These are phyloP conservation scores for Gliomastix tumulicola DNA, from an alignment of 2,329 filamentous ascomycete species.

Conservation along the genomic window DNA sequence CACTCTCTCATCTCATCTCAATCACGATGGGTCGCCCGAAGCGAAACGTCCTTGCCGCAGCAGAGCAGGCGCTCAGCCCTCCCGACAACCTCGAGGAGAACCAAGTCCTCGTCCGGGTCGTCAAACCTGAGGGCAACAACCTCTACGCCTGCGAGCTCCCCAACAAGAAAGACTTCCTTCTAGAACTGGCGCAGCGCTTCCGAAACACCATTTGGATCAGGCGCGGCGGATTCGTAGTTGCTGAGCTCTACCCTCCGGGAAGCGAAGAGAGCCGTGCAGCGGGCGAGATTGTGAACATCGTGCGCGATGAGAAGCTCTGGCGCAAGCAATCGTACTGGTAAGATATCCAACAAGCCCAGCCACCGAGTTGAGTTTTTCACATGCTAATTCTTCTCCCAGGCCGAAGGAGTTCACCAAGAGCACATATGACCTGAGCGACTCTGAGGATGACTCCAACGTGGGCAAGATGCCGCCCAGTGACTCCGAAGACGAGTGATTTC, in stretches of 20 bases:
- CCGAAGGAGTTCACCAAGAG: conserved; percentile 71
- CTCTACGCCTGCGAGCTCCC: conserved; percentile 75
- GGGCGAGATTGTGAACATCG: conserved; percentile 89
- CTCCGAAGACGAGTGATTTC: conserved; percentile 58
- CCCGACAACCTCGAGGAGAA: conserved; percentile 50
- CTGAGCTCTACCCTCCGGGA: conserved; percentile 59
- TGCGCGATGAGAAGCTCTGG: conserved; percentile 87
- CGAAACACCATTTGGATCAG: conserved; percentile 92
- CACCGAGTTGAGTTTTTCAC: conserved; percentile 5
- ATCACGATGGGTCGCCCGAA: conserved; percentile 41
- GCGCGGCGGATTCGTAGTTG: conserved; percentile 77
- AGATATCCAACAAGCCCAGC: no score
- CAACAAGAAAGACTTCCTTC: conserved; percentile 56
- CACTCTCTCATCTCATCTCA: neutral
- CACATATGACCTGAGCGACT: conserved; percentile 51
- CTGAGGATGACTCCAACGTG: conserved; percentile 71
- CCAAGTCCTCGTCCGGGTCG: conserved; percentile 68
- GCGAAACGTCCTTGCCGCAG: conserved; percentile 69
- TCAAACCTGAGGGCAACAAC: conserved; percentile 82
- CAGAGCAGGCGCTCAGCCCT: conserved; percentile 60
- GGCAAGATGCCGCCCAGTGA: conserved; percentile 82
- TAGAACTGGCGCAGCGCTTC: conserved; percentile 79
- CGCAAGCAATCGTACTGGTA: conserved; percentile 85
- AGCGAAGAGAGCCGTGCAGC: conserved; percentile 70
- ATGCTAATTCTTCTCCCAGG: conserved; percentile 38